These are phyloP conservation scores for Graphilbum sp. DNA, from an alignment of 2,329 filamentous ascomycete genomes.

Conservation along the genomic window DNA sequence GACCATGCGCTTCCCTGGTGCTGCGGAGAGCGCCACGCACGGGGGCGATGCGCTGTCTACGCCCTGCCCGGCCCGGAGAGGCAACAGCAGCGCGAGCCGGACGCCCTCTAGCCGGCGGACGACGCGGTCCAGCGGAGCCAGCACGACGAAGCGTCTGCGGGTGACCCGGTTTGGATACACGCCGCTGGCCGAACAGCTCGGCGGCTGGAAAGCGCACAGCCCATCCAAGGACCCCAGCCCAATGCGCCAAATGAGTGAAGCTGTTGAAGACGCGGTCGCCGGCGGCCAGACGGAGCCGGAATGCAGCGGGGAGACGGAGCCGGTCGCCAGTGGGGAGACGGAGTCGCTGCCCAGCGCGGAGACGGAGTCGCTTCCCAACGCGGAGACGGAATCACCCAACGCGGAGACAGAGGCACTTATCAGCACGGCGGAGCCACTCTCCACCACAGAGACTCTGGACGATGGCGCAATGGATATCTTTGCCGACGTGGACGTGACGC, in stretches of 20 bases:
- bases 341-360: slow-evolving; percentile 11
- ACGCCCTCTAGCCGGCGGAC: slow-evolving; percentile 2
- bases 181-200: slow-evolving; percentile 43
- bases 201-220: slow-evolving; percentile 45
- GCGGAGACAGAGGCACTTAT: neutral
- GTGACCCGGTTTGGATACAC: slow-evolving; percentile 36
- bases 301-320: neutral
- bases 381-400: no score
- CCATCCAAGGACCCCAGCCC: slow-evolving; percentile 31
- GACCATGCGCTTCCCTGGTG: slow-evolving; percentile 12
- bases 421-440: no score
- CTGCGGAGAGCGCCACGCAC: neutral
- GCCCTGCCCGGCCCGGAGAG: slow-evolving; percentile 20
- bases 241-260: no score
- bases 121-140: slow-evolving; percentile 5
- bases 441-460: no score
- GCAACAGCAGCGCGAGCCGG: slow-evolving; percentile 8
- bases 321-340: neutral
- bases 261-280: no score
- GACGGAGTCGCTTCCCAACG: no score
- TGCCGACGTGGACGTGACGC: slow-evolving; percentile 29
- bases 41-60: slow-evolving; percentile 19
- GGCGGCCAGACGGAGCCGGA: neutral
- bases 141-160: slow-evolving; percentile 14
- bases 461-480: slow-evolving; percentile 16